Evolutionary conservation across 306 rosid genomes (phyloP), one percentile per base, ranked within the genome.

Genomic region (Inga oerstediana): DNA sequence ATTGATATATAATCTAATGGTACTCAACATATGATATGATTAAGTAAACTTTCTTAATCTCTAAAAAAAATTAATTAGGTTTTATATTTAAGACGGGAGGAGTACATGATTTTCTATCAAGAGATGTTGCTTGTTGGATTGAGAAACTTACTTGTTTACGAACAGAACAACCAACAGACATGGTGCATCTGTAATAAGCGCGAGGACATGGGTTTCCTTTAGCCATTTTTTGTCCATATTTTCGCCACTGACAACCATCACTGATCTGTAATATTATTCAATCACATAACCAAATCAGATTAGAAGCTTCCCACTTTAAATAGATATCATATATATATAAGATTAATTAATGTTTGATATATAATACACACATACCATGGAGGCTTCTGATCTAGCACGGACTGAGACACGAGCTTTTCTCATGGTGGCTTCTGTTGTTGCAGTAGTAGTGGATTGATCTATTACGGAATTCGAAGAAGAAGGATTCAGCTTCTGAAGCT

Each of bases 121-220:
- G 66, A 22, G 37, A 62, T 61, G 58, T 41, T 16, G 69, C 69
- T 32, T 13, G 16, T 30, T 66, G 71, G 20, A 67, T 67, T 13
- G 39, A 19, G 56, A 74, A 82, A 83, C 92, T 62, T 82, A 95
- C 99, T 86, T 96, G 99, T 90, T 96, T 96, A 82, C 99, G 99
- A 83, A 96, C 99, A 2, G 99, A 98, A 65, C 99, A 96, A 67
- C 97, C 98, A 56, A 94, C 91, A 0, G 97, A 95, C 99, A 96
- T 96, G 14, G 98, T 96, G 82, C 99, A 96, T 19, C 98, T 81
- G 75, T 94, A 96, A 88, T 96, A 96, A 3, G 97, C 99, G 51
- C 99, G 91, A 66, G 99, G 99, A 82, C 99, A 96, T 2, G 99
- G 99, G 70, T 97, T 97, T 84, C 97, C 98, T 56, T 97, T 97